Evolutionary conservation across 257 asterid genomes (phyloP).

Genomic region (Solanum pennellii): DNA sequence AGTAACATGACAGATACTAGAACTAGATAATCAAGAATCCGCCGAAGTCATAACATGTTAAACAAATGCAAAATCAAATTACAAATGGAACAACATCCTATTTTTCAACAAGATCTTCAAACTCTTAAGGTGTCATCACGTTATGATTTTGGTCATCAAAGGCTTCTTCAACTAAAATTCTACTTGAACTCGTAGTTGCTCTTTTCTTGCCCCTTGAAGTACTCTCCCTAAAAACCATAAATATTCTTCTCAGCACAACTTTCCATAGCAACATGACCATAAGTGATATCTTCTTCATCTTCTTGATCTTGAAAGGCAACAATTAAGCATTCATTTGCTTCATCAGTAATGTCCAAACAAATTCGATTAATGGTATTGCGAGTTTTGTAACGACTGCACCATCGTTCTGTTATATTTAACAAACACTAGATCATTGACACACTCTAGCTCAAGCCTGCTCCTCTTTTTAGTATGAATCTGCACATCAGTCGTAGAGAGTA

Average conservation of each 20-base stretch:
- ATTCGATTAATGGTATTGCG: neutral
- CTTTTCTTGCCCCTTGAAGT: neutral
- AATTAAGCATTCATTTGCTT: neutral
- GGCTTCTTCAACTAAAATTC: neutral
- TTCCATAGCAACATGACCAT: neutral
- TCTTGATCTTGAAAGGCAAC: neutral
- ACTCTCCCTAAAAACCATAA: neutral
- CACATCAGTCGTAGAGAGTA: neutral
- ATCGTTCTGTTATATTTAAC: neutral
- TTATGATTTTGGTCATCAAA: neutral
- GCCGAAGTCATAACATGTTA: neutral
- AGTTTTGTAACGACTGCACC: neutral
- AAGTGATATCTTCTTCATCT: neutral
- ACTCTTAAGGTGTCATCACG: neutral
- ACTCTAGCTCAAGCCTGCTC: neutral
- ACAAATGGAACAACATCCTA: neutral
- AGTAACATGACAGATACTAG: neutral
- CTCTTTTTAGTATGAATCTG: neutral
- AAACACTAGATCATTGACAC: neutral
- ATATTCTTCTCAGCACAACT: neutral
- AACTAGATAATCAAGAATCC: neutral
- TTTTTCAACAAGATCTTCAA: neutral
- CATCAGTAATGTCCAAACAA: neutral
- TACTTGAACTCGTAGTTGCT: neutral
- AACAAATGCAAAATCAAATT: neutral